Base-by-base conservation (phyloP, 2,329 filamentous ascomycete genomes). In the Hypomyces perniciosus region DNA sequence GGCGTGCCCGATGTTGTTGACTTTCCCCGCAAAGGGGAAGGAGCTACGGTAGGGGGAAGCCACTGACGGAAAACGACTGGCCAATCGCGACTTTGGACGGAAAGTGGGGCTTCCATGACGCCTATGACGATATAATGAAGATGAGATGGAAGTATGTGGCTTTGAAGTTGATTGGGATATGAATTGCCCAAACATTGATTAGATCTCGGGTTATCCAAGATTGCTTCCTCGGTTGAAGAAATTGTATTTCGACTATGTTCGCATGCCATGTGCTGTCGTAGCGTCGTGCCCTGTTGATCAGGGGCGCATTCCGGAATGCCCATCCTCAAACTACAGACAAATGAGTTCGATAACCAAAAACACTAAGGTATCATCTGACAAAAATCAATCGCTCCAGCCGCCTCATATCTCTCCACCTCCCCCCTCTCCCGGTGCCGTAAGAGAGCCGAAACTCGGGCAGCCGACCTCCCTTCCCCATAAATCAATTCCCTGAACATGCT, bases 331-430 rank as follows among this genome's bases (percentile, higher is more conserved):
- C 29, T 41, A 31, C 8, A 51, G 38, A 27, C 34, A 20, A 20
- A 20, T 20, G 20, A 41, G 20, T 13, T 13, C 20, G 13, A 41
- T 26, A 41, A 26, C 9, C 12, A 12, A 41, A 27, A 51, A 48
- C 31, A 51, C 38, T 26, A 48, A 51, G 49, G 49, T 51, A 51
- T 51, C 49, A 51, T 30, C 33, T n/a, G 13, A 41, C 9, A 41
- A 41, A 41, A 41, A 13, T 48, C 44, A 45, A 48, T 45, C 49
- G 46, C 39, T 38, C 49, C 29, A 30, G 42, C 44, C 31, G 9
- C 37, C 37, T 39, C 13, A 29, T 29, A 50, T 33, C 13, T 27
- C 26, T 27, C 30, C 27, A 29, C 9, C 40, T 26, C 33, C 41
- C 37, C 26, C 40, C 44, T 26, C 29, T 28, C 33, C 33, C 8